Percentiles rank a stretch among this genome's conserved stretches.
Evolutionary conservation across 352 stramenopile genomes (phyloP).

Genomic region (Pythium utonaiense): DNA sequence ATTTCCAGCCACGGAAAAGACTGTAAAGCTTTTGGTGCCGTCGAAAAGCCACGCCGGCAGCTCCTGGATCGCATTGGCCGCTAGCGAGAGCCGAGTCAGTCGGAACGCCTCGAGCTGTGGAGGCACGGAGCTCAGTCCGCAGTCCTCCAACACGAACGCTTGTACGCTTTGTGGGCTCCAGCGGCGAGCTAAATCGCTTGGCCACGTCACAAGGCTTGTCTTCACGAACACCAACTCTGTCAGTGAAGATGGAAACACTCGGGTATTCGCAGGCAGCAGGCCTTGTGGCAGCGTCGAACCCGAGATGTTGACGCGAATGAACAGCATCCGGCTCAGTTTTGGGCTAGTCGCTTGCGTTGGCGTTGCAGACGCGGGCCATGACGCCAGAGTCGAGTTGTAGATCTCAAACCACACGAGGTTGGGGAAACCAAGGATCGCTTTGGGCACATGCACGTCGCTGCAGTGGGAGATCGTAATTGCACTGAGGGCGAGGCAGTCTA

Average conservation of each 20-base stretch:
- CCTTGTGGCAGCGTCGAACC: not conserved
- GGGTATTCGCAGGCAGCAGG: not conserved
- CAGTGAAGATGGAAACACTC: not conserved
- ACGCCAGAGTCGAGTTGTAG: not conserved
- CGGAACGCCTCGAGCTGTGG: not conserved
- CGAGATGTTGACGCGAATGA: not conserved
- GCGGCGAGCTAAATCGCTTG: not conserved
- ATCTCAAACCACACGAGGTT: not conserved
- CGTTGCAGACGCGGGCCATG: not conserved
- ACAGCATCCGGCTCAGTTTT: not conserved
- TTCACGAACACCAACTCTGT: not conserved
- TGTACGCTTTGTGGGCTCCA: not conserved
- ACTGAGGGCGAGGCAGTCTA: not conserved
- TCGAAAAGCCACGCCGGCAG: not conserved
- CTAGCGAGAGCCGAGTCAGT: not conserved
- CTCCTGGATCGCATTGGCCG: not conserved
- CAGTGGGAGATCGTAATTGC: not conserved
- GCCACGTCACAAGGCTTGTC: not conserved
- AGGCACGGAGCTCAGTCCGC: not conserved
- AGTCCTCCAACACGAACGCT: constrained; percentile 7
- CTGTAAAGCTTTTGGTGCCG: not conserved
- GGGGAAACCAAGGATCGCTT: not conserved
- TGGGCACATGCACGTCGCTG: not conserved
- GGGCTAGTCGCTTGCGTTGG: not conserved
- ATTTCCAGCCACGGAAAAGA: constrained; percentile 2